phyloP scores from a whole-genome alignment of 768 basidiomycete species.

The Tylopilus rubrobrunneus region DNA sequence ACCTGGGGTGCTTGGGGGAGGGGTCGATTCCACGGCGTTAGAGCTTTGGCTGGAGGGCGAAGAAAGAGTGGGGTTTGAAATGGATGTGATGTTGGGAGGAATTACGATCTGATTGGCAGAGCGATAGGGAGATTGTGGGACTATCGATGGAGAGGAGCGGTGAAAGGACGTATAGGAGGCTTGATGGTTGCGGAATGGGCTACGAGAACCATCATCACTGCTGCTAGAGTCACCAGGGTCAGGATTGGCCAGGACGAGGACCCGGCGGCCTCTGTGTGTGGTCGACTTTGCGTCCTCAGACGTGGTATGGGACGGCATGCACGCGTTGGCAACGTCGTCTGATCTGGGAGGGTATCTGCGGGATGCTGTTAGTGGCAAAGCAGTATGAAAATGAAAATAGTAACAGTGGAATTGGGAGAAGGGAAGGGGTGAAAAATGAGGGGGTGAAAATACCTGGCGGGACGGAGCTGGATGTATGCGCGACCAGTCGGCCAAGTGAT shows the following conservation, averaged over 20 bases:
- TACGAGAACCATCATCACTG: conserved; percentile 34
- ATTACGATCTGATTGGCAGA: conserved; percentile 31
- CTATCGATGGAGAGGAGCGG: conserved; percentile 25
- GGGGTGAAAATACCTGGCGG: conserved; percentile 14
- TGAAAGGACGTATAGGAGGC: conserved; percentile 24
- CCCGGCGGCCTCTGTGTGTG: conserved; percentile 33
- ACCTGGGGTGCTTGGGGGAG: conserved; percentile 65
- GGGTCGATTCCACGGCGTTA: conserved; percentile 59
- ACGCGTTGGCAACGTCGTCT: conserved; percentile 27
- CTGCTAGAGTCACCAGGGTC: conserved; percentile 45
- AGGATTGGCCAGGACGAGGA: conserved; percentile 62
- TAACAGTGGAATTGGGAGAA: not conserved
- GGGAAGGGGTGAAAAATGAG: not conserved
- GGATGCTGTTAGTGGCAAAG: not conserved
- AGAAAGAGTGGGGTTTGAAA: conserved; percentile 55
- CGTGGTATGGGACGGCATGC: conserved; percentile 42
- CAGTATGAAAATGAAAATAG: not conserved
- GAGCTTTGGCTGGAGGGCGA: conserved; percentile 71
- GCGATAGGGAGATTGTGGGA: conserved; percentile 19
- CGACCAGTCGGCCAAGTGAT: conserved; percentile 25
- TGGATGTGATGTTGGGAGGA: conserved; percentile 34
- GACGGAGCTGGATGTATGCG: conserved; percentile 27
- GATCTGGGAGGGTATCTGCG: conserved; percentile 13
- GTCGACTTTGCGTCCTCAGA: conserved; percentile 54
- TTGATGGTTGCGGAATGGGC: conserved; percentile 15